Percentiles rank a stretch among this genome's conserved stretches.
Evolutionary conservation across 2,329 filamentous ascomycete genomes (phyloP).

Genomic region (Pseudogymnoascus verrucosus): DNA sequence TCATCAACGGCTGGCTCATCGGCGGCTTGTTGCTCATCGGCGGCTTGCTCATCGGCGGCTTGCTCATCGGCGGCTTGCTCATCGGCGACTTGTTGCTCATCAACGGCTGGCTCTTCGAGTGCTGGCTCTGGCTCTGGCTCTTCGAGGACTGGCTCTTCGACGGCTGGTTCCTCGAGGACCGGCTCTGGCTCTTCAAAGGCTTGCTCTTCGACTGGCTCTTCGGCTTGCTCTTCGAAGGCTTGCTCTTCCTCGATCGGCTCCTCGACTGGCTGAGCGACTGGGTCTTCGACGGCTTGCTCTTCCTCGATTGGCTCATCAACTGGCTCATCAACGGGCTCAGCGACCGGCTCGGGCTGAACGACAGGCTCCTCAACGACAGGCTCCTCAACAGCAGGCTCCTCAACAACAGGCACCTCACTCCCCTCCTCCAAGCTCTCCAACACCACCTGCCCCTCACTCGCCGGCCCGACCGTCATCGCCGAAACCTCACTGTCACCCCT

Average conservation of each 20-base stretch:
- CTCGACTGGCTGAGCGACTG: neutral
- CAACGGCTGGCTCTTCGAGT: neutral
- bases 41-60: too few relatives aligned
- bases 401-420: neutral
- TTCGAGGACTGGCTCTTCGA: neutral
- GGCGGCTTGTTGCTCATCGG: neutral
- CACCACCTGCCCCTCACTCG: neutral
- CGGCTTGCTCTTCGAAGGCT: neutral
- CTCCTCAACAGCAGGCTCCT: neutral
- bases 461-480: neutral
- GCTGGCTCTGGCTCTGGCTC: neutral
- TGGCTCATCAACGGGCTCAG: neutral
- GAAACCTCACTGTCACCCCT: constrained; percentile 1
- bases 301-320: neutral
- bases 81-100: neutral
- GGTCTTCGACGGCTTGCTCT: too few relatives aligned
- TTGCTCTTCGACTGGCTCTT: neutral
- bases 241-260: neutral
- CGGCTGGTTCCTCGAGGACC: neutral
- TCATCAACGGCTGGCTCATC: too few relatives aligned
- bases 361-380: neutral
- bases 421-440: neutral
- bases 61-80: neutral
- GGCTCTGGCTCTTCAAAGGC: neutral
- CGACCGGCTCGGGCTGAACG: neutral